phyloP scores from a whole-genome alignment of 2,329 filamentous ascomycete species.

The Trichoderma simmonsii region DNA sequence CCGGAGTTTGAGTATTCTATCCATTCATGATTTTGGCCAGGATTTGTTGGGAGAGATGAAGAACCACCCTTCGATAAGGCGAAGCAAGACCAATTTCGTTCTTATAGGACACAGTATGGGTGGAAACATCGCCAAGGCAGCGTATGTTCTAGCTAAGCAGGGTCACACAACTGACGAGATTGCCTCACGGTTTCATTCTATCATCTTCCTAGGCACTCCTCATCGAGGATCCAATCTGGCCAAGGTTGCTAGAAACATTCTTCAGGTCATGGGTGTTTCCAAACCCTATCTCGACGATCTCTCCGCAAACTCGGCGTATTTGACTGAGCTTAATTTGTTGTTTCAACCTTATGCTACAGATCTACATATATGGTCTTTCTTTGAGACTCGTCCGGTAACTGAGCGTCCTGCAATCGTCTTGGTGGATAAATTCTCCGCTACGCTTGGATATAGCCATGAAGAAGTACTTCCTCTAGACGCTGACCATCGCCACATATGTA shows the following conservation, averaged over 20 bases:
- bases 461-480: background rate
- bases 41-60: conserved; percentile 2
- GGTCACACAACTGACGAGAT: background rate
- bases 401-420: background rate
- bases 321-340: background rate
- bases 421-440: background rate
- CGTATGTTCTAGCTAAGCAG: conserved; percentile 9
- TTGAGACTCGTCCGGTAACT: background rate
- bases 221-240: conserved; percentile 9
- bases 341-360: background rate
- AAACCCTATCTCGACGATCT: background rate
- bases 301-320: background rate
- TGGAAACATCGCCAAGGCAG: conserved; percentile 5
- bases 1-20: background rate
- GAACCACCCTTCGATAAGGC: background rate
- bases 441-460: background rate
- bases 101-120: conserved; percentile 17
- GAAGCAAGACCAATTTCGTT: background rate
- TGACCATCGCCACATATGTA: background rate
- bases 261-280: background rate
- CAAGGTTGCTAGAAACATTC: background rate
- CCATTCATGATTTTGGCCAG: conserved; percentile 1
- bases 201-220: conserved; percentile 15
- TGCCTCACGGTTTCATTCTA: conserved; percentile 2
- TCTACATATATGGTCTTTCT: conserved; percentile 12